These are phyloP conservation scores for Trypanosoma rangeli DNA, from an alignment of 208 protist genomes.

Conservation along the genomic window DNA sequence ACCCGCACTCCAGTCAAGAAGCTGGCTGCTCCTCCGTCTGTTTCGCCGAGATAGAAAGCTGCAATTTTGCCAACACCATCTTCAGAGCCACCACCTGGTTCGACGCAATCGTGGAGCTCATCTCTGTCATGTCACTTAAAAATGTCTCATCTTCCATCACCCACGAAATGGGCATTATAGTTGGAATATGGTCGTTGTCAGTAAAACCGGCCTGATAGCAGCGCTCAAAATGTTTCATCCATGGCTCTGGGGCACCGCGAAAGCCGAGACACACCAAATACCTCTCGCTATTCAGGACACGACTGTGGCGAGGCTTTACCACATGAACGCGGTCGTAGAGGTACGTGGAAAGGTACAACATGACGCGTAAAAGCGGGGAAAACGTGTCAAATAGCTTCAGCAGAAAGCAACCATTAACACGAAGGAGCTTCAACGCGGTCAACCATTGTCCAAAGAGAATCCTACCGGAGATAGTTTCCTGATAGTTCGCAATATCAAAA, in stretches of 20 bases:
- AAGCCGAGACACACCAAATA: conserved; percentile 81
- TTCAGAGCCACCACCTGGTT: conserved; percentile 59
- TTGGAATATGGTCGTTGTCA: conserved; percentile 60
- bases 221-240: conserved; percentile 57
- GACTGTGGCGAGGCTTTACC: conserved; percentile 89
- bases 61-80: conserved; percentile 54
- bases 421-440: conserved; percentile 68
- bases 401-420: conserved; percentile 70
- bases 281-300: conserved; percentile 91
- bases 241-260: conserved; percentile 36
- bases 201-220: conserved; percentile 62
- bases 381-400: conserved; percentile 93
- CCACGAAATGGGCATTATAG: conserved; percentile 54
- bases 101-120: conserved; percentile 57
- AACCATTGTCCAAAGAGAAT: conserved; percentile 89
- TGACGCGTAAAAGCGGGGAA: conserved; percentile 62
- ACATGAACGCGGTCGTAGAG: conserved; percentile 83
- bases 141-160: conserved; percentile 53
- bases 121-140: conserved; percentile 35
- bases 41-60: neutral
- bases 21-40: neutral
- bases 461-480: conserved; percentile 87
- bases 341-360: conserved; percentile 84
- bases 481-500: conserved; percentile 71
- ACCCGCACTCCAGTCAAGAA: neutral